Conservation (phyloP, 2,329 filamentous ascomycete genomes). For the Monilinia fructigena region DNA sequence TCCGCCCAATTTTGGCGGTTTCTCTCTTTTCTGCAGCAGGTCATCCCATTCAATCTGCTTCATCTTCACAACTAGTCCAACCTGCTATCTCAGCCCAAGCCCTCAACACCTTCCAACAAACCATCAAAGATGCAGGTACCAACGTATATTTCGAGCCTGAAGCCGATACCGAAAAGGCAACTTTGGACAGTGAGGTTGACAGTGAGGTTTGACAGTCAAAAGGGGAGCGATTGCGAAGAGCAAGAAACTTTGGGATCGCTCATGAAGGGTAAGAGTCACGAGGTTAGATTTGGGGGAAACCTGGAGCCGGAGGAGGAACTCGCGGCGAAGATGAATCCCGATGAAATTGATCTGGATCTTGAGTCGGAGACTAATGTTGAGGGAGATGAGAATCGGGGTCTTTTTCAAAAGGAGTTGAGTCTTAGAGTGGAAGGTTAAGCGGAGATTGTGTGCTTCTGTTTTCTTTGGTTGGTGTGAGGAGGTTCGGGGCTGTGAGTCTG, state of each 20-base stretch:
- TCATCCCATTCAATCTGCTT: not conserved
- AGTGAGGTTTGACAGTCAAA: not conserved
- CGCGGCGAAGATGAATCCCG: constrained; percentile 8
- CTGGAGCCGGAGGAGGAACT: not conserved
- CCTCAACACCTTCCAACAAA: not conserved
- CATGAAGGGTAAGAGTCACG: no score
- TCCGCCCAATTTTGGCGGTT: no score
- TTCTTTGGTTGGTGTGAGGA: not conserved
- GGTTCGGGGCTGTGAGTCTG: no score
- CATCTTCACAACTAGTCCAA: no score
- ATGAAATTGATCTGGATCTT: constrained; percentile 14
- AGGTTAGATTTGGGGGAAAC: not conserved
- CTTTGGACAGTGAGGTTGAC: not conserved
- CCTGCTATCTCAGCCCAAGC: not conserved
- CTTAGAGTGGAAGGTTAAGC: not conserved
- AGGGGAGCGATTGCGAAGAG: not conserved
- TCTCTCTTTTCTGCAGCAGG: not conserved
- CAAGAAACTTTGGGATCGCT: no score
- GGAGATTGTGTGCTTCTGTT: not conserved
- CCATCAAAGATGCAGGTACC: not conserved
- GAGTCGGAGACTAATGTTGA: not conserved
- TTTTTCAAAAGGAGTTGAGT: constrained; percentile 2
- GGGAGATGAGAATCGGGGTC: not conserved
- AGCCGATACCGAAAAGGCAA: not conserved
- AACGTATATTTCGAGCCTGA: constrained; percentile 7